Conservation (phyloP, 2,329 filamentous ascomycete genomes). For the Gyromitra esculenta region DNA sequence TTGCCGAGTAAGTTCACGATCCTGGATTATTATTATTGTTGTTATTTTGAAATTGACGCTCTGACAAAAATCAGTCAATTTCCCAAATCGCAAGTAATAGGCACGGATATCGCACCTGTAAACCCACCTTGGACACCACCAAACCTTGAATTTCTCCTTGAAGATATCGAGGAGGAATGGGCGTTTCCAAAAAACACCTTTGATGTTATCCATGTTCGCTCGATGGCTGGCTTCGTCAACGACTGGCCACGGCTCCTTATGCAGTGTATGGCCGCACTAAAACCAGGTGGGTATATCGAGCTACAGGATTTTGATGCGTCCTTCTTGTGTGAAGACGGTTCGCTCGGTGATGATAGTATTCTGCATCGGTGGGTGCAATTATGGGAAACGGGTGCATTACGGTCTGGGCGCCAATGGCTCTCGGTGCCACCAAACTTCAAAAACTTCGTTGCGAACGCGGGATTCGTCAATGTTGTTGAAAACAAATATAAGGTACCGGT, state of each 20-base stretch:
- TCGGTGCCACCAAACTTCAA: conserved; percentile 54
- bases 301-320: conserved; percentile 48
- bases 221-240: conserved; percentile 52
- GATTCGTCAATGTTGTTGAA: conserved; percentile 62
- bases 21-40: background rate
- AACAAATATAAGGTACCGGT: conserved; percentile 63
- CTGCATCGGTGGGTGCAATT: conserved; percentile 56
- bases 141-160: conserved; percentile 59
- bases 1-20: conserved; percentile 40
- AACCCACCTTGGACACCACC: conserved; percentile 55
- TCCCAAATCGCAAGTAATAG: conserved; percentile 37
- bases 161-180: conserved; percentile 59
- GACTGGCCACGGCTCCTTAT: conserved; percentile 50
- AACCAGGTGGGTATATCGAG: conserved; percentile 61
- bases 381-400: conserved; percentile 58
- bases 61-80: conserved; percentile 39
- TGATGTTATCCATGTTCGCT: conserved; percentile 56
- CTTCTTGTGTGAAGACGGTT: conserved; percentile 58
- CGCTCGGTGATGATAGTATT: conserved; percentile 50
- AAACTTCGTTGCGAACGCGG: conserved; percentile 58
- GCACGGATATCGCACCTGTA: conserved; percentile 41
- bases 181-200: conserved; percentile 51
- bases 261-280: conserved; percentile 60
- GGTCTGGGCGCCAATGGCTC: conserved; percentile 55
- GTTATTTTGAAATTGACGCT: background rate